phyloP scores from a whole-genome alignment of 345 rosid species.

The Bruguiera sexangula region DNA sequence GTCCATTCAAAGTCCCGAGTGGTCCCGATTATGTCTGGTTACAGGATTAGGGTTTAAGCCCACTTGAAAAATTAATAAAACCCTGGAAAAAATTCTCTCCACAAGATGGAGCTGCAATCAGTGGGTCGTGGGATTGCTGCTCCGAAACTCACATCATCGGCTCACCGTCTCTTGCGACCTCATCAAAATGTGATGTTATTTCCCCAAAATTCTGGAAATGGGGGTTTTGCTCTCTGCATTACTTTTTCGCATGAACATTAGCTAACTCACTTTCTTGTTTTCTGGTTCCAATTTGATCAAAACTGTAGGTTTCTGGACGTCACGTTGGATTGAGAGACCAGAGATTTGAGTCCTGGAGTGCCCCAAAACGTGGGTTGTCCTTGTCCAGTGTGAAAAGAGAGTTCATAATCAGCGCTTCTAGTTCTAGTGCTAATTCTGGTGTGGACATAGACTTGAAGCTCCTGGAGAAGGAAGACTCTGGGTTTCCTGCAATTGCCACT shows the following conservation, averaged over 20 bases:
- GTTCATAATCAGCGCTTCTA: constrained; percentile 28
- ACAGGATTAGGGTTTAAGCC: background rate
- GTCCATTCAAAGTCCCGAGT: background rate
- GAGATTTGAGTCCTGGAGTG: constrained; percentile 10
- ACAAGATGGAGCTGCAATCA: constrained; percentile 47
- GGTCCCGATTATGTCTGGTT: background rate
- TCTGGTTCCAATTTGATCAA: constrained; percentile 18
- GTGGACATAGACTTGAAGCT: constrained; percentile 14
- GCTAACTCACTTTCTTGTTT: background rate
- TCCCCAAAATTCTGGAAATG: background rate
- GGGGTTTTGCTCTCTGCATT: background rate
- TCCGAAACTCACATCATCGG: constrained; percentile 30
- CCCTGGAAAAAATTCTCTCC: constrained; percentile 14
- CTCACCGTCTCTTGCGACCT: constrained; percentile 3
- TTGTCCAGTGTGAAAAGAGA: constrained; percentile 26
- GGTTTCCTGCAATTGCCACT: constrained; percentile 14
- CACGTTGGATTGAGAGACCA: constrained; percentile 19
- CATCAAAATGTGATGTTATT: constrained; percentile 32
- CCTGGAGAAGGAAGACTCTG: constrained; percentile 14
- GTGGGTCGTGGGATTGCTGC: constrained; percentile 43
- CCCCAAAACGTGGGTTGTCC: constrained; percentile 33
- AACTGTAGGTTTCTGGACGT: constrained; percentile 35
- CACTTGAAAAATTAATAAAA: background rate
- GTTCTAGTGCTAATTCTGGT: constrained; percentile 25
- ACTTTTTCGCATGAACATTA: background rate